Conservation (phyloP, 495 filamentous ascomycete species). For the Penicillium subrubescens region DNA sequence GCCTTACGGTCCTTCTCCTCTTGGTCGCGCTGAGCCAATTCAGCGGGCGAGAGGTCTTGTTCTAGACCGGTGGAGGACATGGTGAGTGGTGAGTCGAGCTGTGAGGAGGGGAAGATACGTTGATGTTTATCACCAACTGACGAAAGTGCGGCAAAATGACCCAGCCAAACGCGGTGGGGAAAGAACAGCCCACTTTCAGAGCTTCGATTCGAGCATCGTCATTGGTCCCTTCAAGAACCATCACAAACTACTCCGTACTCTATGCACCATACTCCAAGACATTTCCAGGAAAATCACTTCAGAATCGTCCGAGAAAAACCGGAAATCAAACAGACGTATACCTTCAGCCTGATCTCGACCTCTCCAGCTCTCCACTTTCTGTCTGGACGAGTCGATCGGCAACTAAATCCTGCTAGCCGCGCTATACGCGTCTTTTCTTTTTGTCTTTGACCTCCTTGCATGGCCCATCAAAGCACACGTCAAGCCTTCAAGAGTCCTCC, state of each 20-base stretch:
- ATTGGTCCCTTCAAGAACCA: neutral
- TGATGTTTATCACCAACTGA: conserved; percentile 3
- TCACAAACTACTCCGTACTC: neutral
- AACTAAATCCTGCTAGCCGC: conserved; percentile 18
- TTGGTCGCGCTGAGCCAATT: conserved; percentile 50
- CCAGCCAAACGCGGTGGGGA: neutral
- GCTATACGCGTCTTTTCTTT: conserved; percentile 26
- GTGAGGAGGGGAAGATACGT: conserved; percentile 3
- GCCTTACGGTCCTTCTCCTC: conserved; percentile 70
- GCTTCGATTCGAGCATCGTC: neutral
- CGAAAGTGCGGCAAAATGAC: conserved; percentile 2
- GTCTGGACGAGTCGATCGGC: neutral
- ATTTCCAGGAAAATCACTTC: neutral
- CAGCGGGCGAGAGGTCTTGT: conserved; percentile 52
- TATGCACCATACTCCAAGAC: neutral
- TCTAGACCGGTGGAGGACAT: conserved; percentile 35
- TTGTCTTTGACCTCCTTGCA: conserved; percentile 18
- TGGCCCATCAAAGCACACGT: conserved; percentile 7
- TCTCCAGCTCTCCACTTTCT: neutral
- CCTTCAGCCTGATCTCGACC: neutral
- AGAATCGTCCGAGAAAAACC: neutral
- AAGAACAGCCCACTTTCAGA: neutral
- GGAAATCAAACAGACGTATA: neutral
- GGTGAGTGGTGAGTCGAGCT: conserved; percentile 11
- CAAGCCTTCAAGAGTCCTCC: conserved; percentile 12